Evolutionary conservation across 495 filamentous ascomycete species (phyloP), one percentile per base, ranked within the genome.

Genomic region (Apiosordaria backusii): DNA sequence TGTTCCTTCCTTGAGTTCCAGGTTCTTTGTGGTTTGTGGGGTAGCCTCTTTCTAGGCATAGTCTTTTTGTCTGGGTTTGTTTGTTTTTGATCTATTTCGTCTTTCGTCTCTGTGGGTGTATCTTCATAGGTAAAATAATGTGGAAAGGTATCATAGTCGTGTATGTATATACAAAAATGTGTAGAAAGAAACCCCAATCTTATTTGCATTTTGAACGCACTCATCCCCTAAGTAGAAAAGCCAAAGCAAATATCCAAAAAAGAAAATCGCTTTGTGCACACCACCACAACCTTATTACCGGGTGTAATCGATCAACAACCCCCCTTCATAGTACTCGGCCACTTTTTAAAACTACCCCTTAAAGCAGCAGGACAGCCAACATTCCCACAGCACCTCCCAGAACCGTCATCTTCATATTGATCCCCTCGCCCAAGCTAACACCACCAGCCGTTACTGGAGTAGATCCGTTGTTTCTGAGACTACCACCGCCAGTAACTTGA

Each of bases 331-430:
- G 0, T 15, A 10, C 16, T 45, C 13, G 6, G 9, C 5, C 5
- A 2, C 5, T 45, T 45, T 13, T 45, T 15, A 45, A 53, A 53
- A 21, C 21, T 7, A 24, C 57, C 27, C 59, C 59, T 61, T 61
- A 61, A 22, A 61, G 59, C 24, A 61, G 9, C 59, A 61, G 21
- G n/a, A 61, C 16, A 61, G 6, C 59, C 25, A 45, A 1, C 59
- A 61, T 23, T 19, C 52, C 52, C 3, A 55, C 59, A 6, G 19
- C 59, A 40, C 59, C 59, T n/a, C 26, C 59, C 59, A 61, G 45
- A 4, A 45, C 59, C 4, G 26, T 45, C 25, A 45, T 45, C 13
- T 35, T 18, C 25, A 27, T 19, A 1, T 25, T 27, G 15, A 61
- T 21, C 4, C 57, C 24, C 23, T 25, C 26, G 57, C 57, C 23